phyloP scores from a whole-genome alignment of 176 grass and related monocot species.

The Saccharum officinarum region DNA sequence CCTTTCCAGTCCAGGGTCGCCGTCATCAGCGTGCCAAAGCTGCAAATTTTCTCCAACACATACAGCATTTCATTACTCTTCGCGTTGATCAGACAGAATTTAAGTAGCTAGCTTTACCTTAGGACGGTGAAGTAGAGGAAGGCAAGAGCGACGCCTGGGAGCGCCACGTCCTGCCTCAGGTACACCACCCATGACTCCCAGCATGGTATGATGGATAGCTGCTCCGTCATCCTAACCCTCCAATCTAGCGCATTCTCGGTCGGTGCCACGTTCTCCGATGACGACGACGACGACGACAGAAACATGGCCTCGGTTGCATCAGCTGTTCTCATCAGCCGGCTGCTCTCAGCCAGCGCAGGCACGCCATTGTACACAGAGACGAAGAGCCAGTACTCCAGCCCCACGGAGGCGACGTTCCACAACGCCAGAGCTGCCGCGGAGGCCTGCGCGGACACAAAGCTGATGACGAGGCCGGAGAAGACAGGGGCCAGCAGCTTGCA shows the following conservation, averaged over 20 bases:
- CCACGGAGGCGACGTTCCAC: conserved; percentile 68
- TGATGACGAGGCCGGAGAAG: conserved; percentile 78
- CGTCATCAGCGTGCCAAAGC: conserved; percentile 93
- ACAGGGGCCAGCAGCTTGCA: conserved; percentile 92
- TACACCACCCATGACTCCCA: conserved; percentile 76
- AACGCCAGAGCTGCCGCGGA: conserved; percentile 63
- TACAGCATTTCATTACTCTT: background rate
- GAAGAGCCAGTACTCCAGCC: conserved; percentile 80
- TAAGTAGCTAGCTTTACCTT: conserved; percentile 23
- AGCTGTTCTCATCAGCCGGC: conserved; percentile 32
- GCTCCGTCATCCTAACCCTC: conserved; percentile 43
- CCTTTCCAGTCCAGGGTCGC: conserved; percentile 87
- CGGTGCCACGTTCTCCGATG: background rate
- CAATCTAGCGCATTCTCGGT: conserved; percentile 4
- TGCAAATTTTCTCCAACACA: conserved; percentile 5
- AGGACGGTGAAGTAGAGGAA: conserved; percentile 85
- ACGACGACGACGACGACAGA: background rate
- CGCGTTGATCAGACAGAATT: background rate
- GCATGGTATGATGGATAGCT: conserved; percentile 59
- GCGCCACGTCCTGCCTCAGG: conserved; percentile 69
- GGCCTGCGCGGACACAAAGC: conserved; percentile 73
- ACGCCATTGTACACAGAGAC: conserved; percentile 71
- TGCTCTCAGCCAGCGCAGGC: conserved; percentile 56
- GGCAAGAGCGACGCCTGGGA: conserved; percentile 80
- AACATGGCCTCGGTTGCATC: background rate